Percentiles rank a stretch among this genome's conserved stretches.
Evolutionary conservation across 495 filamentous ascomycete species (phyloP).

Genomic region (Penicillium herquei): DNA sequence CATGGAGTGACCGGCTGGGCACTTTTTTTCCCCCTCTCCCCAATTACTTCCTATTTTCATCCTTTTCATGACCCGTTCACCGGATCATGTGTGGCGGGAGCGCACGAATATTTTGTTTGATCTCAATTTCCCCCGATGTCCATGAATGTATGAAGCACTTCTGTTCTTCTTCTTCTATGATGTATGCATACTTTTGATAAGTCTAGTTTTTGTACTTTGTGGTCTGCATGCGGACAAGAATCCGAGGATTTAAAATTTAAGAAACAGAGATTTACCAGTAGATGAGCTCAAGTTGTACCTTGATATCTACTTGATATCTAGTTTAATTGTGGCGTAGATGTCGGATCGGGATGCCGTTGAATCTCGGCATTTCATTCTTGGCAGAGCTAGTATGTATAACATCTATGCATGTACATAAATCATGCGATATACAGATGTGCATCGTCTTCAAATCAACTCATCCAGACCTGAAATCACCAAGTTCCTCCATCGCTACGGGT

Average conservation of each 20-base stretch:
- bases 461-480: too few relatives aligned
- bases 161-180: constrained; percentile 22
- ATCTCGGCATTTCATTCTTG: too few relatives aligned
- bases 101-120: constrained; percentile 19
- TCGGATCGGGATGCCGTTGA: too few relatives aligned
- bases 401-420: too few relatives aligned
- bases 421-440: too few relatives aligned
- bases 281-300: too few relatives aligned
- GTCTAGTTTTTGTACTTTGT: constrained; percentile 18
- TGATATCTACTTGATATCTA: too few relatives aligned
- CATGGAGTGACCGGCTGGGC: constrained; percentile 3
- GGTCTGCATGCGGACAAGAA: constrained; percentile 16
- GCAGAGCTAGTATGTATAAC: too few relatives aligned
- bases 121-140: constrained; percentile 25
- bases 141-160: constrained; percentile 34
- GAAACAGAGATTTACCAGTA: not conserved
- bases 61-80: constrained; percentile 18
- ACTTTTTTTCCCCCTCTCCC: not conserved
- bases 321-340: too few relatives aligned
- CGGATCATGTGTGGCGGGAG: constrained; percentile 13
- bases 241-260: constrained; percentile 12
- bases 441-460: too few relatives aligned
- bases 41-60: not conserved
- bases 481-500: too few relatives aligned
- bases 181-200: constrained; percentile 36